Evolutionary conservation across 352 stramenopile genomes (phyloP), one percentile per base, ranked within the genome.

Genomic region (Pythium monospermum): DNA sequence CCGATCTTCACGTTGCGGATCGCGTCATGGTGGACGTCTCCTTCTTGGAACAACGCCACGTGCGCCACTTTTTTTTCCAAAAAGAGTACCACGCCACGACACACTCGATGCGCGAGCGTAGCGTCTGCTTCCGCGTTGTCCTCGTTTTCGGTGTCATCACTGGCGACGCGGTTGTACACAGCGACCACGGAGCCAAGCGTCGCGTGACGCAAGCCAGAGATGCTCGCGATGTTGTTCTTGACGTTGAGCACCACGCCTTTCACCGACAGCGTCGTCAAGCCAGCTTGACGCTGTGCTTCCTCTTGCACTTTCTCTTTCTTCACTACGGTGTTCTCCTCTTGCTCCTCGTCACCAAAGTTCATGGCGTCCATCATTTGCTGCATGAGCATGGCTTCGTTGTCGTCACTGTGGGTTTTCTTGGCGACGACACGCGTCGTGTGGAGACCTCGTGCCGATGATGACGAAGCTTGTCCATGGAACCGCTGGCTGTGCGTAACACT

Each of bases 331-430:
- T n/a, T n/a, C n/a, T n/a, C n/a, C 0, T 4, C 21, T 6, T n/a
- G 26, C 12, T 71, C 51, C 0, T 68, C 59, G 41, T 74, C 70
- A 8, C 63, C 68, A 6, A 78, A 54, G 50, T 66, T 56, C 64
- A 85, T 77, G 49, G 78, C 83, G 52, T 88, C 77, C 37, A 86
- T 40, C 64, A 88, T 75, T 43, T 88, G 77, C 68, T 88, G 77
- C 50, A 71, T 72, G 30, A 88, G 56, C 40, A 72, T 66, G 22
- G 72, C 57, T 42, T 88, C 77, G 22, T 64, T 81, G 38, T 66
- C 62, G 23, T 88, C 76, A 31, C 59, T 46, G 10, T 48, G 54
- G 16, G 53, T 39, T 32, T 53, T 69, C 39, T 63, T 47, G 27
- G 39, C 23, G 16, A 45, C 28, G 11, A 25, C 45, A 18, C 61